Conservation (phyloP, 192 early-diverging fungal genomes). For the Geranomyces variabilis region DNA sequence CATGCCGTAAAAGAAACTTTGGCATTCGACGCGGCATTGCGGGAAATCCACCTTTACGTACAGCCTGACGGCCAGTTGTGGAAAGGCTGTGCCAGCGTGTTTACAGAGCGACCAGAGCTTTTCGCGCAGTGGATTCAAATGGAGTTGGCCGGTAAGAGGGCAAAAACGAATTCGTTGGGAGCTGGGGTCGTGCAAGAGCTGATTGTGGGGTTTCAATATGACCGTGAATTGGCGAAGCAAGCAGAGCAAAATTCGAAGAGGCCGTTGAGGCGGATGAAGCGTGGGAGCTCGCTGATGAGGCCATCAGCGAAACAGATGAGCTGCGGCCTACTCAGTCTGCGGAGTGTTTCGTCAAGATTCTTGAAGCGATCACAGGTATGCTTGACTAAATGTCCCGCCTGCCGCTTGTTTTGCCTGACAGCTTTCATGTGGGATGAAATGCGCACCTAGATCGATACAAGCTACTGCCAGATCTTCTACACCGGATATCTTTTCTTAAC, state of each 20-base stretch:
- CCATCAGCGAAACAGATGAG: conserved; percentile 28
- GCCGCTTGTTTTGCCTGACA: background rate
- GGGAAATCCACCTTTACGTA: conserved; percentile 35
- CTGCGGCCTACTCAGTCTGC: conserved; percentile 28
- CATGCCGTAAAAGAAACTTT: conserved; percentile 37
- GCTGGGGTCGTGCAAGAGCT: too few relatives aligned
- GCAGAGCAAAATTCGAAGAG: conserved; percentile 27
- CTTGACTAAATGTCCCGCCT: too few relatives aligned
- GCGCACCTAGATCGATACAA: conserved; percentile 30
- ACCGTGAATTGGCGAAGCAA: conserved; percentile 13
- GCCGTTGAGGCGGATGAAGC: conserved; percentile 26
- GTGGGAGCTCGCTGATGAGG: conserved; percentile 30
- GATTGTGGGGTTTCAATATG: background rate
- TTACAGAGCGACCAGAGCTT: conserved; percentile 36
- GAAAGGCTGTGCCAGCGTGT: conserved; percentile 33
- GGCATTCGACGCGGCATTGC: conserved; percentile 29
- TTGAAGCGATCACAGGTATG: conserved; percentile 37
- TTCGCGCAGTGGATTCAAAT: conserved; percentile 32
- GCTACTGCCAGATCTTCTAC: conserved; percentile 29
- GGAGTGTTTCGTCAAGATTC: conserved; percentile 29
- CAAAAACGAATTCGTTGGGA: too few relatives aligned
- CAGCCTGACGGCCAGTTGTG: conserved; percentile 11
- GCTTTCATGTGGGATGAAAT: background rate
- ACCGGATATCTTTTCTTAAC: conserved; percentile 32
- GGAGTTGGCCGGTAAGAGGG: conserved; percentile 28